phyloP scores from a whole-genome alignment of 495 filamentous ascomycete species.

The Hypoxylon intermedium region DNA sequence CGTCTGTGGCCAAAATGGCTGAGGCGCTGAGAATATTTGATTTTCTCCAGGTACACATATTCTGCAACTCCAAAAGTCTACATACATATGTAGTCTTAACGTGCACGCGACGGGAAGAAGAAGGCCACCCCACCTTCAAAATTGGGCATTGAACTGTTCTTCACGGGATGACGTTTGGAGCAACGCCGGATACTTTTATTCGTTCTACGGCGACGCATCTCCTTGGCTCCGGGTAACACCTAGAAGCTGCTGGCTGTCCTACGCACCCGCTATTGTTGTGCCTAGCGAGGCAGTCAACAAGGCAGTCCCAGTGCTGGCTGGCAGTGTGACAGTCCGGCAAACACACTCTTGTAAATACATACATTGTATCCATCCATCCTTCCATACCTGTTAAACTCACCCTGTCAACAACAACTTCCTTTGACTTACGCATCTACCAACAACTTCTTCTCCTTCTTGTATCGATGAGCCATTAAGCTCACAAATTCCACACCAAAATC shows the following conservation, averaged over 20 bases:
- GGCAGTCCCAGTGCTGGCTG: no score
- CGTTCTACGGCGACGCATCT: background rate
- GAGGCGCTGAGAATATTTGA: background rate
- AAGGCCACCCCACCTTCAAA: conserved; percentile 12
- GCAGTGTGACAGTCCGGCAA: no score
- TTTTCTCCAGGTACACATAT: background rate
- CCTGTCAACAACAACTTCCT: no score
- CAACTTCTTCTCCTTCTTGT: no score
- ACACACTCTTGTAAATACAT: no score
- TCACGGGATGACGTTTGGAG: conserved; percentile 8
- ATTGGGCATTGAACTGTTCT: conserved; percentile 6
- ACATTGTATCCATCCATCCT: no score
- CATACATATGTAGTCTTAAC: conserved; percentile 3
- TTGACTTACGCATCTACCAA: no score
- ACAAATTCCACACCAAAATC: no score
- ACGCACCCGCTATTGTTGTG: no score
- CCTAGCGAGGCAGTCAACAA: no score
- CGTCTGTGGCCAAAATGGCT: background rate
- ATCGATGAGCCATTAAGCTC: no score
- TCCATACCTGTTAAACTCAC: no score
- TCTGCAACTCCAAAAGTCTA: background rate
- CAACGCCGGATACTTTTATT: background rate
- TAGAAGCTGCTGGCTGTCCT: background rate
- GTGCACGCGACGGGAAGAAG: conserved; percentile 11
- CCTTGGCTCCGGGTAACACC: background rate